Conservation (phyloP, 2,329 filamentous ascomycete species). For the Elsinoe arachidis region DNA sequence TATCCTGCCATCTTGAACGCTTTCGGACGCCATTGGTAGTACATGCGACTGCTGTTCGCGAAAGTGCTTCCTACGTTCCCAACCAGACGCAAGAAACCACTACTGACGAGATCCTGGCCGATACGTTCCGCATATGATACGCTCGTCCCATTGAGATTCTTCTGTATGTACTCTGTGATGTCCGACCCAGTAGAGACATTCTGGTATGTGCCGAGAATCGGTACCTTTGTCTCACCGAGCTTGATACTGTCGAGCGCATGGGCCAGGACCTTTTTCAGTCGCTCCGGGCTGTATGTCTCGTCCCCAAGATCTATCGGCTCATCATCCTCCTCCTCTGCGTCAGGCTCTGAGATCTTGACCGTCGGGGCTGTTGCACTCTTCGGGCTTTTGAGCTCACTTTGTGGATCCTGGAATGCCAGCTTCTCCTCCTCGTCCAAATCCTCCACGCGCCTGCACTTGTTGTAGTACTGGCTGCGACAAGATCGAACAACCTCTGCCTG, state of each 20-base stretch:
- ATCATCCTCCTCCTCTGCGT: constrained; percentile 58
- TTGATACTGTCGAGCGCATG: constrained; percentile 83
- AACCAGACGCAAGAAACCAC: constrained; percentile 80
- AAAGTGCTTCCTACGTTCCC: constrained; percentile 94
- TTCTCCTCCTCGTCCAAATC: constrained; percentile 98
- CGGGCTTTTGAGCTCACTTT: constrained; percentile 43
- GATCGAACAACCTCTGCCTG: constrained; percentile 88
- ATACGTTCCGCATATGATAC: constrained; percentile 89
- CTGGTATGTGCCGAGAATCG: constrained; percentile 87
- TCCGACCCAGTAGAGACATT: constrained; percentile 88
- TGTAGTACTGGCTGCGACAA: constrained; percentile 92
- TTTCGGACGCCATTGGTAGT: constrained; percentile 93
- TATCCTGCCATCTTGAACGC: constrained; percentile 81
- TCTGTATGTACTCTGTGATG: constrained; percentile 91
- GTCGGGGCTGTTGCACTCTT: constrained; percentile 57
- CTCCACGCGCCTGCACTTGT: constrained; percentile 93
- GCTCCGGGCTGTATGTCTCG: constrained; percentile 71
- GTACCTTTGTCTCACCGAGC: constrained; percentile 85
- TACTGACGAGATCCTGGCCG: constrained; percentile 80
- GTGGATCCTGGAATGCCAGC: constrained; percentile 85
- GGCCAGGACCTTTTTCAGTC: constrained; percentile 80
- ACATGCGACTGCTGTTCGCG: constrained; percentile 94
- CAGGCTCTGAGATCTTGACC: constrained; percentile 71
- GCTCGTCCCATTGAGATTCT: constrained; percentile 72
- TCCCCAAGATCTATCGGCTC: constrained; percentile 87